Conservation (phyloP, 805 yeast genomes). For the Ogataea kodamae region DNA sequence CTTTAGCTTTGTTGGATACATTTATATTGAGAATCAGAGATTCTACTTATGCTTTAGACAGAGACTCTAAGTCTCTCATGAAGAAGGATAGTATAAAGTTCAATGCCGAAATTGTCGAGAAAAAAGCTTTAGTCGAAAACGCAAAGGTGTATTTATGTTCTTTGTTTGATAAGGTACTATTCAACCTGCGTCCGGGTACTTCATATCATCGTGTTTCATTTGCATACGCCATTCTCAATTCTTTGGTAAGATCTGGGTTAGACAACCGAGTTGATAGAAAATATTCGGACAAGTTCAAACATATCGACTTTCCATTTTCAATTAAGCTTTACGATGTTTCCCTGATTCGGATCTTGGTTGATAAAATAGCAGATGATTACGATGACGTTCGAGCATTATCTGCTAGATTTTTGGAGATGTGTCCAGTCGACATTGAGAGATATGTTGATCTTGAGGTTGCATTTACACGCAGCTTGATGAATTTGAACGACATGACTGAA, state of each 20-base stretch:
- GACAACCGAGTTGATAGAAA: conserved; percentile 42
- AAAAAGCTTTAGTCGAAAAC: conserved; percentile 27
- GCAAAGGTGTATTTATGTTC: conserved; percentile 40
- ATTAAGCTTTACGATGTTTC: conserved; percentile 39
- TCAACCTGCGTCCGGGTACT: conserved; percentile 47
- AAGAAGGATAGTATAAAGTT: conserved; percentile 34
- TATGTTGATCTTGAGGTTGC: conserved; percentile 22
- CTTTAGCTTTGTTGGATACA: conserved; percentile 56
- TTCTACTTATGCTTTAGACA: conserved; percentile 54
- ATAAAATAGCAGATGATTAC: conserved; percentile 64
- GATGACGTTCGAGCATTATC: conserved; percentile 68
- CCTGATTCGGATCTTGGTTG: conserved; percentile 49
- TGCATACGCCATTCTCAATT: conserved; percentile 44
- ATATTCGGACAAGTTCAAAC: conserved; percentile 39
- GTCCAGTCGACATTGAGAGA: conserved; percentile 35
- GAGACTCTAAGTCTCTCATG: conserved; percentile 46
- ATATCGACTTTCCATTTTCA: conserved; percentile 47
- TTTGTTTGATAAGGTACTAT: conserved; percentile 15
- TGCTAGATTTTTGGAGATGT: conserved; percentile 41
- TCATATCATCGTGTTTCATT: conserved; percentile 52
- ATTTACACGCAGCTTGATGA: conserved; percentile 21
- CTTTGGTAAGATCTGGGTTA: conserved; percentile 52
- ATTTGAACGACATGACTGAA: conserved; percentile 44
- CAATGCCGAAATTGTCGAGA: conserved; percentile 36
- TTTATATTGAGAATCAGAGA: conserved; percentile 66